Evolutionary conservation across 2,329 filamentous ascomycete genomes (phyloP), one percentile per base, ranked within the genome.

Genomic region (Stachybotrys elegans): DNA sequence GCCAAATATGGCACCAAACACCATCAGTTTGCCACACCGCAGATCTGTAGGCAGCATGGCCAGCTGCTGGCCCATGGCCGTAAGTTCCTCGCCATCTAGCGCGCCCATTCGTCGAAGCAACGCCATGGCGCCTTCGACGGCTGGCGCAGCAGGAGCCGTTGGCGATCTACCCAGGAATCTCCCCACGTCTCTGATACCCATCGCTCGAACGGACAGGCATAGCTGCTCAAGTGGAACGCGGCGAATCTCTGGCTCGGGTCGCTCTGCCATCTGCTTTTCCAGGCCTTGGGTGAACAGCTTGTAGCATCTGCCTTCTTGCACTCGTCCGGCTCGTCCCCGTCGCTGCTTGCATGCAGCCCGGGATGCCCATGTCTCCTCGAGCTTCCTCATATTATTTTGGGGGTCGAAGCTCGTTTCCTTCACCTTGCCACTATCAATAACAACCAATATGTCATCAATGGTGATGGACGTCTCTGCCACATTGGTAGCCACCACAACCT

Each of bases 401-500:
- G 89, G 81, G 61, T 97, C 93, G 56, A 91, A 97, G 60, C 88
- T 92, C 0, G 91, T 98, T 65, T 98, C 92, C 60, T 98, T 98
- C 47, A 98, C 93, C 43, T 89, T 84, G 22, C 93, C 93, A 11
- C 86, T 93, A 62, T 98, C 93, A 50, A 98, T 92, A 37, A 98
- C 93, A 3, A 88, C 92, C 3, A 97, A 87, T 43, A 98, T 88
- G 59, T 98, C 93, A 59, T 96, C 91, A 48, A 98, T 98, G 0
- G 93, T 98, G 61, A 98, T 97, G 3, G 93, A 97, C 0, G 93
- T 98, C 63, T 98, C 93, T 2, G 93, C 93, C 3, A 98, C 92
- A 57, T 98, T 98, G 36, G 93, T 98, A 1, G 93, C 88, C 6
- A 92, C 88, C 25, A 98, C 87, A 12, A 98, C 81, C 66, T 98